These are phyloP conservation scores for Chlorella sp. DNA, from an alignment of 139 green algal species.

Conservation along the genomic window DNA sequence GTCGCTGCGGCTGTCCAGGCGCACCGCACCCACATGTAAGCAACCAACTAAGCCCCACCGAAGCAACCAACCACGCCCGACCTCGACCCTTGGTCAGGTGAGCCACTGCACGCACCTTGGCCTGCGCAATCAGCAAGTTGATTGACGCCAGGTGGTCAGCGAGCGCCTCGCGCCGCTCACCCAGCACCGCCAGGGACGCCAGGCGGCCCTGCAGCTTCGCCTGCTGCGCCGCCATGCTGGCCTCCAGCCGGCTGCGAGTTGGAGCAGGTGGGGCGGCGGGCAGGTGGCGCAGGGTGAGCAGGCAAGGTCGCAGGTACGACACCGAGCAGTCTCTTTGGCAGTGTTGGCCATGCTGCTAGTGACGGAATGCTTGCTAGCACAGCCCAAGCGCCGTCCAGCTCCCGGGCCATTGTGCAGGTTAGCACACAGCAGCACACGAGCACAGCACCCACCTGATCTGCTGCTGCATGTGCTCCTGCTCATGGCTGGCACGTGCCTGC, in stretches of 20 bases:
- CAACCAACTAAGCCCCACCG: too few species aligned
- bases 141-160: not conserved
- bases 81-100: not conserved
- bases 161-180: slow-evolving; percentile 1
- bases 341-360: too few species aligned
- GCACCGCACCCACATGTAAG: not conserved
- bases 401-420: too few species aligned
- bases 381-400: too few species aligned
- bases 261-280: not conserved
- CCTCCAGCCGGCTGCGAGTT: slow-evolving; percentile 14
- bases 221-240: not conserved
- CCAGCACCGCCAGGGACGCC: slow-evolving; percentile 1
- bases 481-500: not conserved
- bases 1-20: not conserved
- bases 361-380: too few species aligned
- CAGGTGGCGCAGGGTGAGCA: not conserved
- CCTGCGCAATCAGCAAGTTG: slow-evolving; percentile 8
- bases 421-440: too few species aligned
- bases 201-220: not conserved
- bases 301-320: too few species aligned
- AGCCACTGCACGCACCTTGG: not conserved
- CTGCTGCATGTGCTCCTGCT: slow-evolving; percentile 21
- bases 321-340: too few species aligned
- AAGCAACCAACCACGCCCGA: too few species aligned
- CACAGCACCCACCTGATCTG: slow-evolving; percentile 7